Evolutionary conservation across 169 alveolate species (phyloP).

Genomic region (Eimeria brunetti): DNA sequence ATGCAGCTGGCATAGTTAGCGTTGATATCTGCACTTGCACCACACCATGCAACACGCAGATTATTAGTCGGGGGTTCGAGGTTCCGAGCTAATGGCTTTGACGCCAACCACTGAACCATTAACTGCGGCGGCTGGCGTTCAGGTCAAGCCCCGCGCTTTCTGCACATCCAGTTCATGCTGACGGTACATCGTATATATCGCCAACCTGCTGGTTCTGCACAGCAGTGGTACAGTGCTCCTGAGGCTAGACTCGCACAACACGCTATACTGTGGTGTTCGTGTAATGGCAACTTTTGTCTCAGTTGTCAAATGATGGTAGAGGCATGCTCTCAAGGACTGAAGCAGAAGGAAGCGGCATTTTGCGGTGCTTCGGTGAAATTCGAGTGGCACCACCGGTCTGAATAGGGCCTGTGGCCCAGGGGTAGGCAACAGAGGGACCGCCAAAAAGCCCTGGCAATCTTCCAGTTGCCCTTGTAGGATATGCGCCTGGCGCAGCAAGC

Average conservation of each 20-base stretch:
- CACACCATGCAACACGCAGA: background rate
- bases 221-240: background rate
- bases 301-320: conserved; percentile 60
- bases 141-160: background rate
- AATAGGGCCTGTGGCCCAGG: background rate
- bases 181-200: background rate
- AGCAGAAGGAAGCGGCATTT: conserved; percentile 41
- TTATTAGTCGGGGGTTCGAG: background rate
- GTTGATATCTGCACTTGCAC: background rate
- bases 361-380: conserved; percentile 11
- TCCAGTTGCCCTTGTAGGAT: background rate
- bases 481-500: background rate
- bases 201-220: background rate
- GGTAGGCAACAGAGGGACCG: background rate
- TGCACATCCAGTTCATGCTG: background rate
- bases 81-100: too few species aligned
- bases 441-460: background rate
- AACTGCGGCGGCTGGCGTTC: background rate
- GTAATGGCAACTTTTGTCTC: background rate
- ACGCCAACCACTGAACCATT: background rate
- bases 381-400: background rate
- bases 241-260: background rate
- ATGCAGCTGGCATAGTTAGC: background rate
- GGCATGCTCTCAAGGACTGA: conserved; percentile 70
- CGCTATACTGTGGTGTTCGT: background rate